Conservation (phyloP, 164 flowering plant genomes). For the Magnolia officinalis region DNA sequence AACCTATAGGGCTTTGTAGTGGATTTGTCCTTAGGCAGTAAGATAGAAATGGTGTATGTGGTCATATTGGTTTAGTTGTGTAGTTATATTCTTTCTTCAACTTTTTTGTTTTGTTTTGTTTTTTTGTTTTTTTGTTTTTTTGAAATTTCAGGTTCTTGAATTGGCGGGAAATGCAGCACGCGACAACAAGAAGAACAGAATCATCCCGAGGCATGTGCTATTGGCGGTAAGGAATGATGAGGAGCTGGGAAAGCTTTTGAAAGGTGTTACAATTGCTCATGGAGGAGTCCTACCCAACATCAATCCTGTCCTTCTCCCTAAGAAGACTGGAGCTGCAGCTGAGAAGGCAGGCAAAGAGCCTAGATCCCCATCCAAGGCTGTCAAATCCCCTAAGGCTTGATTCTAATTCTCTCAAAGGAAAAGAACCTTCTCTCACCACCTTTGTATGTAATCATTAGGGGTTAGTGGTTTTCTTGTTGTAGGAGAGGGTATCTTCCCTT, state of each 20-base stretch:
- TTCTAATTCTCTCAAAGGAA: background rate
- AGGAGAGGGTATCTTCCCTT: background rate
- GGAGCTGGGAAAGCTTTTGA: conserved; percentile 63
- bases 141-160: conserved; percentile 48
- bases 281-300: conserved; percentile 77
- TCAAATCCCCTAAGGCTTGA: background rate
- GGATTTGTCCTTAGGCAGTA: no score
- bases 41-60: no score
- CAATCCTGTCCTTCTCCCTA: conserved; percentile 64
- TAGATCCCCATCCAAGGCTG: conserved; percentile 48
- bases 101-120: no score
- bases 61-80: no score
- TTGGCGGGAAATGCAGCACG: conserved; percentile 80
- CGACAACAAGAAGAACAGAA: conserved; percentile 72
- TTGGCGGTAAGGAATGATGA: conserved; percentile 76
- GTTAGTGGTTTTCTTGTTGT: background rate
- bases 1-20: no score
- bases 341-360: conserved; percentile 38
- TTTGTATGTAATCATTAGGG: background rate
- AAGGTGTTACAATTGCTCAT: conserved; percentile 65
- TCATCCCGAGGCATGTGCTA: conserved; percentile 63
- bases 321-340: conserved; percentile 34
- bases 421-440: background rate
- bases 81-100: no score
- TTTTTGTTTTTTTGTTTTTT: background rate